These are phyloP conservation scores for Tillandsia fasciculata DNA, from an alignment of 176 grass and related monocot genomes.

Conservation along the genomic window DNA sequence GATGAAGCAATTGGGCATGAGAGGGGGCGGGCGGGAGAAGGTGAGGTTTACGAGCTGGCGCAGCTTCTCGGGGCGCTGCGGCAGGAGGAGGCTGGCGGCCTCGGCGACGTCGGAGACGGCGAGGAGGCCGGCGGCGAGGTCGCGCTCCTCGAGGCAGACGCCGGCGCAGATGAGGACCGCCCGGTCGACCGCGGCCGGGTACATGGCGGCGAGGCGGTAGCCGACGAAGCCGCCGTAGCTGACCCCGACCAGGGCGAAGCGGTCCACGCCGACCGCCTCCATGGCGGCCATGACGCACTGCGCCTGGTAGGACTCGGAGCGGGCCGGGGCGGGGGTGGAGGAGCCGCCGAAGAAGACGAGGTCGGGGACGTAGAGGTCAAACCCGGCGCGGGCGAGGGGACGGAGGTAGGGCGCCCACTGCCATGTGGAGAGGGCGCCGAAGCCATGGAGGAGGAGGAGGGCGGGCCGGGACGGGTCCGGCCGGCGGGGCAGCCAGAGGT, in stretches of 20 bases:
- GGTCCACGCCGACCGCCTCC: slow-evolving; percentile 38
- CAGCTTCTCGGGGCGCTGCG: slow-evolving; percentile 62
- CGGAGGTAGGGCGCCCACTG: slow-evolving; percentile 79
- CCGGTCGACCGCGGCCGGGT: slow-evolving; percentile 49
- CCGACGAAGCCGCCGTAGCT: slow-evolving; percentile 91
- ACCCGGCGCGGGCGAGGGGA: slow-evolving; percentile 51
- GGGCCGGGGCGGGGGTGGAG: slow-evolving; percentile 37
- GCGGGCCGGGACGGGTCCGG: slow-evolving; percentile 35
- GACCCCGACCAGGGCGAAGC: slow-evolving; percentile 50
- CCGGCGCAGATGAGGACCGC: slow-evolving; percentile 50
- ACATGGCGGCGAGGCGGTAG: slow-evolving; percentile 55
- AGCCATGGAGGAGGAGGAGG: slow-evolving; percentile 75
- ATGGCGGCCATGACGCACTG: slow-evolving; percentile 44
- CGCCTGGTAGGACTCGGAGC: slow-evolving; percentile 78
- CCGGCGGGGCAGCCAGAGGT: slow-evolving; percentile 54
- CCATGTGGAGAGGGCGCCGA: slow-evolving; percentile 86
- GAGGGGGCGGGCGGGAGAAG: slow-evolving; percentile 45
- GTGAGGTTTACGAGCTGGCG: slow-evolving; percentile 64
- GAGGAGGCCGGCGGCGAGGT: slow-evolving; percentile 60
- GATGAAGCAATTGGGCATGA: slow-evolving; percentile 92
- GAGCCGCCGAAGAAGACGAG: slow-evolving; percentile 90
- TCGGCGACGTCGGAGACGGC: slow-evolving; percentile 43
- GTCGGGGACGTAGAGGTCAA: slow-evolving; percentile 91
- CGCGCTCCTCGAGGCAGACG: slow-evolving; percentile 82
- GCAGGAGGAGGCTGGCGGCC: slow-evolving; percentile 57